Base-by-base conservation (phyloP, 805 yeast species). In the Metschnikowia santaceciliae region DNA sequence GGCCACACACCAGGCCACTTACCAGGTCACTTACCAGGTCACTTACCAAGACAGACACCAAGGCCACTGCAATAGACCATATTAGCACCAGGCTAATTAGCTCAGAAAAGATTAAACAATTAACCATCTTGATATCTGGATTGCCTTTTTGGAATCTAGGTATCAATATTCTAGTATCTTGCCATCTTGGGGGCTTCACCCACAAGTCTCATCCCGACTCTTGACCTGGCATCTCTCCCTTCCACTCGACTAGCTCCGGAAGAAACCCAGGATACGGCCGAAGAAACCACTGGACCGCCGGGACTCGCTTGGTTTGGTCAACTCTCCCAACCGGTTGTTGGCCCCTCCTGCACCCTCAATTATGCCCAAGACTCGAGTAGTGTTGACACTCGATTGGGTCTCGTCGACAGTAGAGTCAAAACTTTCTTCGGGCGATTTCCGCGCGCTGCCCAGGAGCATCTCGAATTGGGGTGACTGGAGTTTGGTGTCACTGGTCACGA, bases 401-500 rank as follows among this genome's bases (percentile, higher is more conserved):
- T 34, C 23, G 39, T 34, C 46, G 1, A 20, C 39, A 10, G 39
- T 43, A 10, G 39, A 34, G 30, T 43, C 46, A 6, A 33, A 43
- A 5, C 37, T 43, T 7, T 43, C 32, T 4, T 32, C 46, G 3
- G 7, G 30, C 4, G 6, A 11, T 6, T 23, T 14, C 8, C 17
- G 14, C 7, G 8, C 32, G 10, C 32, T 2, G n/a, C 14, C 15
- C 19, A 7, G 42, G 6, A 8, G 19, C 3, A 39, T 39, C 26
- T 23, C 42, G 20, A 32, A 19, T 17, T 23, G 23, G 3, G 46
- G 46, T 7, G 46, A 19, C 7, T 42, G 37, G 23, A 44, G 47
- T 23, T 44, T 44, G 26, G 40, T 35, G 47, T 44, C 39, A 42
- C 56, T 53, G 35, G 54, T 53, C 11, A 53, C 37, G 39, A 47